Base-by-base conservation (phyloP, 768 basidiomycete species). In the Sarcomyxa edulis region DNA sequence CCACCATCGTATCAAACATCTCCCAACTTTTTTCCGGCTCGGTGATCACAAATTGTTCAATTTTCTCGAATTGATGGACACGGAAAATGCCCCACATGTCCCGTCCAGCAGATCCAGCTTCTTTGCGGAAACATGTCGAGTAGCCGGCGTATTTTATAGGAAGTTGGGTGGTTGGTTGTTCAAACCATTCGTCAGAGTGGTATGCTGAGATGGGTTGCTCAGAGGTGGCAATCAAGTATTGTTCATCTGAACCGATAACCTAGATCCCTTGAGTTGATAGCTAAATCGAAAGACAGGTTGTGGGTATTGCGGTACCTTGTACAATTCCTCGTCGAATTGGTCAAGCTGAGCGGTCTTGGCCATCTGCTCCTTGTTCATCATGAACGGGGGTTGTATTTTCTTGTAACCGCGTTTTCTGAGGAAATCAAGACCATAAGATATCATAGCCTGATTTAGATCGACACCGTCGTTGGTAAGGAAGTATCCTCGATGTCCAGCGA, bases 71-170 rank as follows among this genome's bases (percentile, higher is more conserved):
- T 63, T 99, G 96, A 58, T 99, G 96, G 39, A 99, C 95, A 16
- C 96, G 89, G 81, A 99, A 99, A 63, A 98, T 97, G 41, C 96
- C 96, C 93, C 96, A 97, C 74, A 95, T 97, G 51, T 99, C 96
- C 39, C 92, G 84, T 3, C 96, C 96, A 6, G 92, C 92, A 3
- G 92, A 87, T 23, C 96, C 96, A 2, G 96, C 96, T 67, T 99
- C 96, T 65, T 98, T 98, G 20, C 96, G 83, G 84, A 99, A 99
- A 61, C 95, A 98, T 11, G 95, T 98, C 53, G 84, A 89, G 60
- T 84, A 89, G 15, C 86, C 85, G 0, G 87, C 87, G 52, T 86
- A 96, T 65, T 75, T 73, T 56, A 96, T 73, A 2, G 96, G 96
- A n/a, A 99, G 81, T 56, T 95, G 91, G 18, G 76, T 79, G 33